Evolutionary conservation across 441 rosid species (phyloP), one percentile per base, ranked within the genome.

Genomic region (Euphorbia celastroides): DNA sequence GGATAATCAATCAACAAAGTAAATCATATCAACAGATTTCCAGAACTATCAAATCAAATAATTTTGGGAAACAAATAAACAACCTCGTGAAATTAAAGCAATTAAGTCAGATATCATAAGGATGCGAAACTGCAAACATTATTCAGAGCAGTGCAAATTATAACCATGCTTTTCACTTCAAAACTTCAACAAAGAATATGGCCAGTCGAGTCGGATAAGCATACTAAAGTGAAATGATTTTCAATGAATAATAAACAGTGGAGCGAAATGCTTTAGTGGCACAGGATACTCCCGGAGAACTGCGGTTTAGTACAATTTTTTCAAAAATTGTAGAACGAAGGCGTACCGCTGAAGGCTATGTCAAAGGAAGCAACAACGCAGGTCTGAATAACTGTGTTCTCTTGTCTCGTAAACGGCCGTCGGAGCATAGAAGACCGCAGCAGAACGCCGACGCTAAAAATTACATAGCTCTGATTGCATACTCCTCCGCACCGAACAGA

Each of bases 241-340:
- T n/a, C 5, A 57, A 56, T 1, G 56, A 55, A 42, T 44, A 38
- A 48, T 16, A 46, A 44, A 6, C 17, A 60, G 61, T 12, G 42
- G 30, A 14, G 25, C 22, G 64, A 63, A 16, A 28, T 51, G 51
- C 66, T 58, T 50, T 51, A 32, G 56, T 62, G 42, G 50, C 28
- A 72, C 57, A 87, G 99, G 99, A 92, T 95, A 95, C 98, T 72
- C 99, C 99, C 99, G 98, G 92, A 57, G 97, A 87, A 75, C 99
- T 95, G 68, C 96, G 90, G 80, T 95, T 88, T 65, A 90, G 83
- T 78, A 95, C 80, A 74, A n/a, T n/a, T n/a, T n/a, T n/a, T n/a
- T n/a, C n/a, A n/a, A n/a, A n/a, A n/a, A n/a, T n/a, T n/a, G n/a
- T n/a, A n/a, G n/a, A n/a, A n/a, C n/a, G n/a, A n/a, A n/a, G n/a